phyloP scores from a whole-genome alignment of 2,329 filamentous ascomycete genomes.

The Thermothelomyces thermophilus region DNA sequence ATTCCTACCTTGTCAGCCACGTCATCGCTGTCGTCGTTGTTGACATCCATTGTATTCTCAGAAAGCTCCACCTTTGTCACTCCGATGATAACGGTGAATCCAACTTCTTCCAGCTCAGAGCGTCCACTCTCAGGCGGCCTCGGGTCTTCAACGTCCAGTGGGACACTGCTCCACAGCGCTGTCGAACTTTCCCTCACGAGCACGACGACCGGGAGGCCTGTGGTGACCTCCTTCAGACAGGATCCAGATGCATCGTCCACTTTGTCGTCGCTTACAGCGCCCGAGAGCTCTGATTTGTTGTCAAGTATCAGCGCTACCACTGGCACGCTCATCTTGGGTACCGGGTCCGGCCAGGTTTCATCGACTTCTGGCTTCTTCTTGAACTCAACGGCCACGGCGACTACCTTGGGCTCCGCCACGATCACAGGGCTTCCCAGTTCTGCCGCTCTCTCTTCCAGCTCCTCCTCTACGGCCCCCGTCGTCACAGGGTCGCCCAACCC shows the following conservation, averaged over 20 bases:
- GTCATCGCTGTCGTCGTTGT: background rate
- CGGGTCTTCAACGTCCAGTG: background rate
- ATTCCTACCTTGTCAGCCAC: background rate
- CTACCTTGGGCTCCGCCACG: background rate
- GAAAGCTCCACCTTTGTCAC: constrained; percentile 1
- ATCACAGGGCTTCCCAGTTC: constrained; percentile 2
- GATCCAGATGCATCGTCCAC: background rate
- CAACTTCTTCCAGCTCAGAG: background rate
- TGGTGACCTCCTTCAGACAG: background rate
- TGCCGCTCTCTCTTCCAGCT: background rate
- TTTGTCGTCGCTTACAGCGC: background rate
- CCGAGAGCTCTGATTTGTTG: background rate
- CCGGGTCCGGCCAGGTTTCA: background rate
- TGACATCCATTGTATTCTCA: background rate
- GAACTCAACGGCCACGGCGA: background rate
- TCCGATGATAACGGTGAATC: background rate
- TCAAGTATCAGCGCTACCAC: background rate
- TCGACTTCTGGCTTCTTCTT: background rate
- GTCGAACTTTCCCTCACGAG: constrained; percentile 5
- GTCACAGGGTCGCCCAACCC: constrained; percentile 34
- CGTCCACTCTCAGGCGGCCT: background rate
- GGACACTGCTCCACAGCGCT: constrained; percentile 1
- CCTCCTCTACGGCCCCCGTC: constrained; percentile 21
- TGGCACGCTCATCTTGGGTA: background rate
- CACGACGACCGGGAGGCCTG: background rate